Conservation (phyloP, 345 rosid genomes). For the Hirschfeldia incana region DNA sequence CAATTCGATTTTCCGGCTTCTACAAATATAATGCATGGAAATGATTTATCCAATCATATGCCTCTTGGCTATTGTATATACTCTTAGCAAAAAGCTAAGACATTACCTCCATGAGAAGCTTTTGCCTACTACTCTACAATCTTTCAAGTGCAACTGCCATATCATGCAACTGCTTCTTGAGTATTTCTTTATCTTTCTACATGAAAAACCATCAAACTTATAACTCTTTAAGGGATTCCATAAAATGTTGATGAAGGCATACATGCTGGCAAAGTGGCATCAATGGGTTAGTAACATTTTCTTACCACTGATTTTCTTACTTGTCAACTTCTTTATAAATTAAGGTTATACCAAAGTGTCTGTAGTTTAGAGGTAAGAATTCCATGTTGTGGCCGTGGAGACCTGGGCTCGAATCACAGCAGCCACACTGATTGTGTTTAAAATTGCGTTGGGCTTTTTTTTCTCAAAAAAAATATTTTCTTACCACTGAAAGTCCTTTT, state of each 20-base stretch:
- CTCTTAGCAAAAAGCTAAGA: constrained; percentile 18
- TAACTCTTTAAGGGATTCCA: neutral
- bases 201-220: constrained; percentile 22
- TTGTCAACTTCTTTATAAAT: too few relatives aligned
- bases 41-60: neutral
- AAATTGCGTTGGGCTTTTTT: too few relatives aligned
- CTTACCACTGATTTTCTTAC: too few relatives aligned
- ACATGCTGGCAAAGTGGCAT: constrained; percentile 13
- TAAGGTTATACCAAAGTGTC: too few relatives aligned
- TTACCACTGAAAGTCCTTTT: constrained; percentile 63
- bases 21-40: neutral
- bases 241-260: neutral
- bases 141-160: constrained; percentile 92
- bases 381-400: too few relatives aligned
- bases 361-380: too few relatives aligned
- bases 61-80: neutral
- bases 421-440: too few relatives aligned
- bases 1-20: too few relatives aligned
- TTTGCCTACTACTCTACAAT: constrained; percentile 89
- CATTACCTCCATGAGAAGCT: constrained; percentile 85
- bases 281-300: constrained; percentile 2
- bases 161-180: constrained; percentile 90
- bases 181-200: constrained; percentile 80
- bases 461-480: too few relatives aligned
- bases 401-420: too few relatives aligned